Conservation (phyloP, 2,329 filamentous ascomycete genomes). For the Apiospora marii region DNA sequence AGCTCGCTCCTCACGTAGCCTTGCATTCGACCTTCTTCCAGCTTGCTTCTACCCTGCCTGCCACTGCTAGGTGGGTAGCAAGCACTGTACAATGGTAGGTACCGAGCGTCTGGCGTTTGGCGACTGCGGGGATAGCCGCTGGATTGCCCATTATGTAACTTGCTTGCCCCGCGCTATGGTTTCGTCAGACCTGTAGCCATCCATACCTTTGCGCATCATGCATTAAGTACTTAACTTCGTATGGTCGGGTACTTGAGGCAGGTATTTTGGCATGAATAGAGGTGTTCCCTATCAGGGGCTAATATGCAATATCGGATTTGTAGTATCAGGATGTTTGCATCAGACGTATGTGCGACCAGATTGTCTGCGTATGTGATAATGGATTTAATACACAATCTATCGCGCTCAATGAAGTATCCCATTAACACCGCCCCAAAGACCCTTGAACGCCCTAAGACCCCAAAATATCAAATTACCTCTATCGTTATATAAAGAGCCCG, state of each 20-base stretch:
- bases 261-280: too few species aligned
- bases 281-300: too few species aligned
- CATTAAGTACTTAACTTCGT: too few species aligned
- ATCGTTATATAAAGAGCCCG: conserved; percentile 19
- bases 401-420: neutral
- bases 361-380: neutral
- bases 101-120: conserved; percentile 14
- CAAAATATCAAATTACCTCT: conserved; percentile 11
- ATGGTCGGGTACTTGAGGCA: too few species aligned
- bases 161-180: conserved; percentile 8
- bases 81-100: conserved; percentile 9
- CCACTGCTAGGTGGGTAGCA: neutral
- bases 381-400: conserved; percentile 17
- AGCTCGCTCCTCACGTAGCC: conserved; percentile 14
- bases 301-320: neutral
- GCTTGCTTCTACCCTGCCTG: neutral
- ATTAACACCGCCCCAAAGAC: conserved; percentile 3
- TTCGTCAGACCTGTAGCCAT: neutral
- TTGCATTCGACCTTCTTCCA: neutral
- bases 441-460: neutral
- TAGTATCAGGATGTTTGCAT: neutral
- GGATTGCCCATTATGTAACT: conserved; percentile 2
- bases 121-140: neutral
- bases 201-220: too few species aligned
- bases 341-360: neutral